Conservation (phyloP, 495 filamentous ascomycete genomes). For the Neurospora sp. region DNA sequence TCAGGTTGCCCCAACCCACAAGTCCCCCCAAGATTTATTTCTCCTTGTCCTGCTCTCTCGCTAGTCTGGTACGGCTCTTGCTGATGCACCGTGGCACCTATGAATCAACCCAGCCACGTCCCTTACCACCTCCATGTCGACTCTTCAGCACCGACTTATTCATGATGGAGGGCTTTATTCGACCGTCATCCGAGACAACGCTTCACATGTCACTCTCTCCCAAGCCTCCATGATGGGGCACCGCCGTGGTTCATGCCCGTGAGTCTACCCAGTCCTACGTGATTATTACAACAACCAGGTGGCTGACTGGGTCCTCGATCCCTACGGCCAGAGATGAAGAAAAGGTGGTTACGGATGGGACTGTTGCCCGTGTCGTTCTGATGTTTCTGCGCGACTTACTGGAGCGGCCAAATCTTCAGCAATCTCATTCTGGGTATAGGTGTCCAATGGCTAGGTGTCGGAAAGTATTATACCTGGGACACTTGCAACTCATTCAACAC, state of each 20-base stretch:
- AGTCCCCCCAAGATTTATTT: conserved; percentile 16
- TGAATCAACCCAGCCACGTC: conserved; percentile 16
- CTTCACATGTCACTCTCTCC: conserved; percentile 6
- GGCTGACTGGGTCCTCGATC: conserved; percentile 3
- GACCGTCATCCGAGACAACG: conserved; percentile 14
- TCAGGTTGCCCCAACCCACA: conserved; percentile 9
- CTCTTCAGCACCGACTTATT: conserved; percentile 21
- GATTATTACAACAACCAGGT: neutral
- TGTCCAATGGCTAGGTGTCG: conserved; percentile 27
- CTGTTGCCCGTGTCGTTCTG: conserved; percentile 23
- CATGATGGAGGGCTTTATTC: conserved; percentile 20
- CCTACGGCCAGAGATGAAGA: conserved; percentile 19
- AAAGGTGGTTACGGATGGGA: conserved; percentile 21
- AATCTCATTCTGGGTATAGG: conserved; percentile 8
- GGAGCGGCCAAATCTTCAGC: conserved; percentile 16
- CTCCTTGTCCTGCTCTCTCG: conserved; percentile 15
- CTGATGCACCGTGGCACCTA: conserved; percentile 18
- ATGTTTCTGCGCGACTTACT: conserved; percentile 27
- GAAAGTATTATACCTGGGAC: conserved; percentile 7
- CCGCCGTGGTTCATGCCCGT: conserved; percentile 19
- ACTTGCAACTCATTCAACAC: conserved; percentile 23
- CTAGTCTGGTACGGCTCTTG: conserved; percentile 23
- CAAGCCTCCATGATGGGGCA: conserved; percentile 17
- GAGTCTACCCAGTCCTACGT: conserved; percentile 8
- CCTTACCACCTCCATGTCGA: conserved; percentile 24